These are phyloP conservation scores for Xylaria hypoxylon DNA, from an alignment of 2,329 filamentous ascomycete species.

Conservation along the genomic window DNA sequence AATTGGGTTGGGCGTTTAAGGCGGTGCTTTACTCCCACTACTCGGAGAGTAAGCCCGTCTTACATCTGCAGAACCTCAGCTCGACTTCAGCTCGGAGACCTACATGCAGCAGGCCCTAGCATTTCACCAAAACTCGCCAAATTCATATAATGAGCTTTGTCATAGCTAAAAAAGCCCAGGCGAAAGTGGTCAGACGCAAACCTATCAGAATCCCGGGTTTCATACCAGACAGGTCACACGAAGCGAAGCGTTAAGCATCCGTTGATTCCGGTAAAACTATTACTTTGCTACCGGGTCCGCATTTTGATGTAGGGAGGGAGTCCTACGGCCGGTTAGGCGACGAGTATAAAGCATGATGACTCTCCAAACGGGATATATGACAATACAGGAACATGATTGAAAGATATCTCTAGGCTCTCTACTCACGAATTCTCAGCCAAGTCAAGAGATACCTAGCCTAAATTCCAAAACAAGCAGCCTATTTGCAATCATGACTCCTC, in stretches of 20 bases:
- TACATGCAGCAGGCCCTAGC: not conserved
- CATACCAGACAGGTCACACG: not conserved
- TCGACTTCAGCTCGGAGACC: slow-evolving; percentile 11
- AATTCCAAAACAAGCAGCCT: not conserved
- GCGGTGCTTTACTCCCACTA: no score
- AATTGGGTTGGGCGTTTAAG: no score
- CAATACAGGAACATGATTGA: not conserved
- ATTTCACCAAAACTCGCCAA: not conserved
- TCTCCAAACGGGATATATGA: not conserved
- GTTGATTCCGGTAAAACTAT: not conserved
- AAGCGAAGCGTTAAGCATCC: not conserved
- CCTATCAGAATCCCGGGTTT: slow-evolving; percentile 1
- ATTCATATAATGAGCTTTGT: slow-evolving; percentile 1
- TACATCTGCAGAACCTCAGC: slow-evolving; percentile 1
- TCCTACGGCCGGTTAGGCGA: not conserved
- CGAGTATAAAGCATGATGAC: slow-evolving; percentile 12
- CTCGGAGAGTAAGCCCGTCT: not conserved
- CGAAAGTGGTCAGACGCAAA: not conserved
- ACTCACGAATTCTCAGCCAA: not conserved
- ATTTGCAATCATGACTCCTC: not conserved
- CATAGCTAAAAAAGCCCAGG: not conserved
- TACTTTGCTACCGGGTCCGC: not conserved
- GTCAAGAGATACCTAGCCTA: not conserved
- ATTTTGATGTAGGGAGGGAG: not conserved
- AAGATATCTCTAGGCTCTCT: not conserved